Base-by-base conservation (phyloP, 2,329 filamentous ascomycete species). In the Aspergillus intermedius region DNA sequence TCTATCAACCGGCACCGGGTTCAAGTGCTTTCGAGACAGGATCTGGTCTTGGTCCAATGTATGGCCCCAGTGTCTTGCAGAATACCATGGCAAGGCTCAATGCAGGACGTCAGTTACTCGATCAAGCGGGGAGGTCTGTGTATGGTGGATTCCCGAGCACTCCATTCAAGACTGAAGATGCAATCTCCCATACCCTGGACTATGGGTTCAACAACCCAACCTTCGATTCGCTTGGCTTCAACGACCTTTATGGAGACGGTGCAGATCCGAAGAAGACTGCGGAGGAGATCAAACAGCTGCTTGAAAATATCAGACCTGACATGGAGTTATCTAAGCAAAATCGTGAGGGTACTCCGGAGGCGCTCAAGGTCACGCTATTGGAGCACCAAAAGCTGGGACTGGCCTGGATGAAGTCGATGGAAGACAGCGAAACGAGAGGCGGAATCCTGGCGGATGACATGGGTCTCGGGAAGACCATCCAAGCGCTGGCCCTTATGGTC, bases 381-480 rank as follows among this genome's bases (percentile, higher is more conserved):
- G 81, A 85, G 42, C 90, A 95, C 60, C 91, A 96, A 62, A 84
- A 87, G 58, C 73, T 91, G 15, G 88, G 86, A 3, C 66, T 91
- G 34, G 77, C 81, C 1, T 93, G 88, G 88, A 79, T 93, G 71
- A 82, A 82, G 59, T 78, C 80, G 5, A 87, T 84, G 74, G 88
- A 91, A 65, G 76, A 80, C 49, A 82, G 87, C 7, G 76, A 73
- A 2, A 82, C 83, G 46, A 89, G 86, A 59, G 87, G 87, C 15
- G 85, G 87, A 19, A 88, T 91, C 48, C 73, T 91, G 21, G 86
- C 84, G 1, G 86, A 89, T 59, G 86, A 89, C 54, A 93, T 91
- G 88, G 88, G 88, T 6, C 73, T 91, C 9, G 88, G 88, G 6
- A 91, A 93, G 68, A 91, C 88, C 0, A 84, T 95, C 21, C 88